These are phyloP conservation scores for Cyathus striatus DNA, from an alignment of 768 basidiomycete species.

Conservation along the genomic window DNA sequence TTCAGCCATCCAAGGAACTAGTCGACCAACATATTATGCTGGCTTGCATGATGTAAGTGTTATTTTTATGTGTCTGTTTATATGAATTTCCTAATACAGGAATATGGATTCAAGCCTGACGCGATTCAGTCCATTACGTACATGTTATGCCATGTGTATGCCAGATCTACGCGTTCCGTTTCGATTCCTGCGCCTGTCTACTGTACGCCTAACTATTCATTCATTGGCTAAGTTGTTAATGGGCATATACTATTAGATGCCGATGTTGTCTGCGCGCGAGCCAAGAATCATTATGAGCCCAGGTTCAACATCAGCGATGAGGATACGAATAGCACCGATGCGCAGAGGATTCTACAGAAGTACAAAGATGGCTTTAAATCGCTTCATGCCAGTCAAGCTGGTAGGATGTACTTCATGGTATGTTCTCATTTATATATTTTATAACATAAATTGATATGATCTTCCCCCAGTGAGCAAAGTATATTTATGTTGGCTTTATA, in stretches of 20 bases:
- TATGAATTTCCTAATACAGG: slow-evolving; percentile 2
- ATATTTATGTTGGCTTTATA: too few species aligned
- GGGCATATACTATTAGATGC: slow-evolving; percentile 56
- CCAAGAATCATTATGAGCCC: slow-evolving; percentile 81
- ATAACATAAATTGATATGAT: not conserved
- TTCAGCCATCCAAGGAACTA: slow-evolving; percentile 73
- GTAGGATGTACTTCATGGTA: not conserved
- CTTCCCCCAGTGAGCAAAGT: not conserved
- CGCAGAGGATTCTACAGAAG: not conserved
- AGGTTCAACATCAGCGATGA: slow-evolving; percentile 55
- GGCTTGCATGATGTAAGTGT: slow-evolving; percentile 29
- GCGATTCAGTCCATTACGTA: slow-evolving; percentile 64
- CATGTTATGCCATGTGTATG: slow-evolving; percentile 51
- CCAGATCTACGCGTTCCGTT: slow-evolving; percentile 73
- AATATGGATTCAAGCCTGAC: slow-evolving; percentile 62
- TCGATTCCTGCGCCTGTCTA: slow-evolving; percentile 83
- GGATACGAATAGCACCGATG: slow-evolving; percentile 19
- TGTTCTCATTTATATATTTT: not conserved
- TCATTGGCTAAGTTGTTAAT: not conserved
- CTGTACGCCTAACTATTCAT: slow-evolving; percentile 37
- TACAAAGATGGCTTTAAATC: not conserved
- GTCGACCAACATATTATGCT: slow-evolving; percentile 46
- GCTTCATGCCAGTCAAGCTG: not conserved
- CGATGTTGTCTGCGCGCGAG: slow-evolving; percentile 73
- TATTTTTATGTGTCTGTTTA: not conserved